These are phyloP conservation scores for Candida adriatica DNA, from an alignment of 805 yeast species.

Conservation along the genomic window DNA sequence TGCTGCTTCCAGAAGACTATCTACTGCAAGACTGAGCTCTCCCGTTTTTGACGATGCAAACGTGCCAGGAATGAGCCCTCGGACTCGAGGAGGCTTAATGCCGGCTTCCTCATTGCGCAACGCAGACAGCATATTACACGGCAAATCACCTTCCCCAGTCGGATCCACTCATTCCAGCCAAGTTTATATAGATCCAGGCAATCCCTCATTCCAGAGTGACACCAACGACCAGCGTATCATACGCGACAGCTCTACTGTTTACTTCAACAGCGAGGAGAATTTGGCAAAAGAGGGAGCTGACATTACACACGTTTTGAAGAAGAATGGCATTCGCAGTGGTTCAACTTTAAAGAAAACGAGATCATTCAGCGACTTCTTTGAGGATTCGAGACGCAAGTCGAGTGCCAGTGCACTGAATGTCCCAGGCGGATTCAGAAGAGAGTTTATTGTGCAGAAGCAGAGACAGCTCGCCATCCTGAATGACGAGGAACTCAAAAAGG, in stretches of 20 bases:
- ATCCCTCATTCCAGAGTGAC: slow-evolving; percentile 14
- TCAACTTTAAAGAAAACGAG: slow-evolving; percentile 13
- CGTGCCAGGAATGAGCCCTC: slow-evolving; percentile 4
- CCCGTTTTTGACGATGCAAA: slow-evolving; percentile 8
- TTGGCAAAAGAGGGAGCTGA: slow-evolving; percentile 22
- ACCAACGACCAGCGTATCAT: slow-evolving; percentile 8
- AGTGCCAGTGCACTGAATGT: slow-evolving; percentile 62
- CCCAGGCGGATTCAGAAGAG: slow-evolving; percentile 81
- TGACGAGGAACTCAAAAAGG: slow-evolving; percentile 25
- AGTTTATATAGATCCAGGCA: slow-evolving; percentile 13
- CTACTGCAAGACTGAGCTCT: slow-evolving; percentile 15
- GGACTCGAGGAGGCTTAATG: slow-evolving; percentile 3
- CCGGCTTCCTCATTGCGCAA: slow-evolving; percentile 2
- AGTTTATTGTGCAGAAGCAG: slow-evolving; percentile 42
- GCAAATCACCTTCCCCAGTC: slow-evolving; percentile 6
- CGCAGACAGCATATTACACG: slow-evolving; percentile 1
- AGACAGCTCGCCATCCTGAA: slow-evolving; percentile 15
- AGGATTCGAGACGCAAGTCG: slow-evolving; percentile 43
- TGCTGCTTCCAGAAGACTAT: slow-evolving; percentile 14
- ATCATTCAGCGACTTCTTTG: slow-evolving; percentile 17
- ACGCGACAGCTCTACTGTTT: slow-evolving; percentile 10
- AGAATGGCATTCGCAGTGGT: slow-evolving; percentile 5
- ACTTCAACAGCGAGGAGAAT: slow-evolving; percentile 14
- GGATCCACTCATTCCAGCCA: slow-evolving; percentile 8
- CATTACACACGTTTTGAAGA: slow-evolving; percentile 19